Conservation (phyloP, 495 filamentous ascomycete species). For the Aspergillus nidulans region DNA sequence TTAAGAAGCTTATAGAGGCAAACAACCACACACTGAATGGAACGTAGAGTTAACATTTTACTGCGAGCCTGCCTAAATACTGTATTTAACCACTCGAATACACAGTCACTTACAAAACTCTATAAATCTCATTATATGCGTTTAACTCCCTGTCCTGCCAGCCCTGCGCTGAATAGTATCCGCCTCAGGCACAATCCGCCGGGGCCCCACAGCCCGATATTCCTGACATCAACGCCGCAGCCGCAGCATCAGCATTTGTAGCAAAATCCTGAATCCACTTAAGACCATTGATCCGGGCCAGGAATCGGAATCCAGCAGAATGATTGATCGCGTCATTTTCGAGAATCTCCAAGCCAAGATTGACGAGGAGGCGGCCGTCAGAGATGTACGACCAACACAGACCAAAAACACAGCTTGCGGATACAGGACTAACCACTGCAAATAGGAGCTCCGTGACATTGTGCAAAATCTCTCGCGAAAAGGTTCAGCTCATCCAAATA, state of each 20-base stretch:
- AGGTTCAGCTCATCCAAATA: no score
- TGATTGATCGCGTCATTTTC: slow-evolving; percentile 80
- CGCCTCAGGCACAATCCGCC: neutral
- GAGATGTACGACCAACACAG: slow-evolving; percentile 55
- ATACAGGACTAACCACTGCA: neutral
- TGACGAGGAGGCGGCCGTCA: slow-evolving; percentile 76
- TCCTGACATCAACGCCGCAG: slow-evolving; percentile 17
- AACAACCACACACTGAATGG: neutral
- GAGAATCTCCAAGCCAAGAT: slow-evolving; percentile 82
- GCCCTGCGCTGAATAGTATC: neutral
- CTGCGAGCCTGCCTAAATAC: no score
- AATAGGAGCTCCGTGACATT: slow-evolving; percentile 72
- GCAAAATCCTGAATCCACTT: no score
- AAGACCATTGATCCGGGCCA: no score
- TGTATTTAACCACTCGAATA: no score
- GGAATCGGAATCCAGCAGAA: slow-evolving; percentile 22
- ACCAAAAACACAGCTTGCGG: slow-evolving; percentile 15
- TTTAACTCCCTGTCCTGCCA: no score
- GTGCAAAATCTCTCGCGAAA: slow-evolving; percentile 72
- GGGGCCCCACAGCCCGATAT: slow-evolving; percentile 18
- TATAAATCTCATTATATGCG: no score
- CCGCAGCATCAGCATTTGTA: slow-evolving; percentile 7
- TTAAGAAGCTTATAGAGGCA: neutral
- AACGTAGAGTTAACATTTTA: no score
- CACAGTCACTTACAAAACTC: no score